A percentile compares a stretch with the other conserved stretches of the same genome.
Evolutionary conservation across 306 rosid species (phyloP).

Genomic region (Ammopiptanthus mongolicus): DNA sequence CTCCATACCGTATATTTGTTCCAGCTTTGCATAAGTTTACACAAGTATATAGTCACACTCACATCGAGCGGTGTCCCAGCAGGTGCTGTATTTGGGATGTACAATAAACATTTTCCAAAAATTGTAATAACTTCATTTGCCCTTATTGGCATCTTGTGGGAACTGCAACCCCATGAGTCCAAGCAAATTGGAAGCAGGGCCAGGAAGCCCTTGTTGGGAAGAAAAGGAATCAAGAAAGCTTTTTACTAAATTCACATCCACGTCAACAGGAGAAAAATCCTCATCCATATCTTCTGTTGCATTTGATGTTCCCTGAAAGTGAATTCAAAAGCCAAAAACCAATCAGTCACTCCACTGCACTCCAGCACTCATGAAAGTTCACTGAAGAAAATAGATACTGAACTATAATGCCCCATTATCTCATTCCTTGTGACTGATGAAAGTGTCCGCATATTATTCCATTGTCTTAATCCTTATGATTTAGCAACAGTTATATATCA

Average conservation of each 20-base stretch:
- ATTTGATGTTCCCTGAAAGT: constrained; percentile 62
- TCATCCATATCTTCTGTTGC: constrained; percentile 60
- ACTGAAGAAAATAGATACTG: constrained; percentile 12
- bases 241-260: constrained; percentile 89
- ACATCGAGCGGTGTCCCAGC: neutral
- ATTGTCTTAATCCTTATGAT: neutral
- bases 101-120: neutral
- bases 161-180: constrained; percentile 91
- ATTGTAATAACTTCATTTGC: constrained; percentile 34
- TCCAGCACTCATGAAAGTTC: neutral
- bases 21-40: neutral
- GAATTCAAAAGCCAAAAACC: neutral
- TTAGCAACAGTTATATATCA: neutral
- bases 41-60: neutral
- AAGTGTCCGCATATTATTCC: neutral
- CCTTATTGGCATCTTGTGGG: constrained; percentile 60
- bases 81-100: neutral
- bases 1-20: neutral
- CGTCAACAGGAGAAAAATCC: constrained; percentile 84
- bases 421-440: neutral
- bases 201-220: constrained; percentile 96
- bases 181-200: constrained; percentile 95
- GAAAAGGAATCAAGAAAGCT: constrained; percentile 90
- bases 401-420: neutral
- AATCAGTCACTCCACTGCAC: constrained; percentile 8